Evolutionary conservation across 2,329 filamentous ascomycete genomes (phyloP).

Genomic region (Aspergillus quadricinctus): DNA sequence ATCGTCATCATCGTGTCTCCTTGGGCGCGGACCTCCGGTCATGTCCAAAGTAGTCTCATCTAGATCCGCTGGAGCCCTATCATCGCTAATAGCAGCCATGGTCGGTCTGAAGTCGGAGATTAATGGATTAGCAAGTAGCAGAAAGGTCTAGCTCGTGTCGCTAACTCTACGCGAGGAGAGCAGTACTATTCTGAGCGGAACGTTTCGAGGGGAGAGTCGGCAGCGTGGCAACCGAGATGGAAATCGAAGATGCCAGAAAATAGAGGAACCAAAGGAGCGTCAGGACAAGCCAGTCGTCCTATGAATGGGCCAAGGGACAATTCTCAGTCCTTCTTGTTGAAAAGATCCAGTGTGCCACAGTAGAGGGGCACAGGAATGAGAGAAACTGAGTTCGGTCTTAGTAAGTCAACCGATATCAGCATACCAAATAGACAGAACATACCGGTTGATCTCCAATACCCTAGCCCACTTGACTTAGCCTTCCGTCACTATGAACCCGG

Average conservation of each 20-base stretch:
- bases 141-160: constrained; percentile 47
- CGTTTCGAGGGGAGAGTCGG: neutral
- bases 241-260: neutral
- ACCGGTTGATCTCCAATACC: neutral
- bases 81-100: constrained; percentile 75
- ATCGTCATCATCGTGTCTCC: constrained; percentile 81
- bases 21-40: constrained; percentile 57
- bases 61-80: constrained; percentile 67
- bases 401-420: constrained; percentile 4
- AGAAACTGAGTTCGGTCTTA: constrained; percentile 10
- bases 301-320: constrained; percentile 1
- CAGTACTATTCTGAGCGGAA: neutral
- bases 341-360: constrained; percentile 22
- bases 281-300: constrained; percentile 22
- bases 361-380: constrained; percentile 29
- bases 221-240: constrained; percentile 2
- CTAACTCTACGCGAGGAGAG: neutral
- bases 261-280: constrained; percentile 21
- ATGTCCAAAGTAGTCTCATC: constrained; percentile 76
- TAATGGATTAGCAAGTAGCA: constrained; percentile 76
- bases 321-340: constrained; percentile 14
- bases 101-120: constrained; percentile 78
- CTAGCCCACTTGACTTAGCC: constrained; percentile 11
- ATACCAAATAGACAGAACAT: neutral
- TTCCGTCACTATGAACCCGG: constrained; percentile 19